Evolutionary conservation across 176 grass and related monocot genomes (phyloP).

Genomic region (Juncus inflexus): DNA sequence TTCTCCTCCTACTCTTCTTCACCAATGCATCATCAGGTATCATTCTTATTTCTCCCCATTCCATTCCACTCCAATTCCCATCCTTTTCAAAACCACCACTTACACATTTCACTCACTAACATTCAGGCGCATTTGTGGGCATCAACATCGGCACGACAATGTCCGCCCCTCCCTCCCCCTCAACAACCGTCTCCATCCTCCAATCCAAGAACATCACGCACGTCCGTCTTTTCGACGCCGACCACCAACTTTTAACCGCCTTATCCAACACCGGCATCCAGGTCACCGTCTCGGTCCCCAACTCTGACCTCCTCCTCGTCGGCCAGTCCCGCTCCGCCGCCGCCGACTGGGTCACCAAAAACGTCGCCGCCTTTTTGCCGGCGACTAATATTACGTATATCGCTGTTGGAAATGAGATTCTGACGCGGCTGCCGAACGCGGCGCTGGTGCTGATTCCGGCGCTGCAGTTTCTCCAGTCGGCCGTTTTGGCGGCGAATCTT

Average conservation of each 20-base stretch:
- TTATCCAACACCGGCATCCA: slow-evolving; percentile 86
- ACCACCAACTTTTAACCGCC: slow-evolving; percentile 79
- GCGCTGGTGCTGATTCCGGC: slow-evolving; percentile 83
- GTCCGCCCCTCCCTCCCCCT: slow-evolving; percentile 50
- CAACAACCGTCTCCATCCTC: slow-evolving; percentile 77
- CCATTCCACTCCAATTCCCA: no score
- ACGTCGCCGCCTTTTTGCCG: slow-evolving; percentile 68
- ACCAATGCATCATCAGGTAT: slow-evolving; percentile 73
- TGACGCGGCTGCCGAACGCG: slow-evolving; percentile 68
- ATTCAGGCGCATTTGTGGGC: slow-evolving; percentile 81
- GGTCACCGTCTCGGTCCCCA: slow-evolving; percentile 77
- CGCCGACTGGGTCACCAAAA: slow-evolving; percentile 89
- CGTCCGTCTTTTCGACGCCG: slow-evolving; percentile 69
- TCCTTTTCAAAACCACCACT: not conserved
- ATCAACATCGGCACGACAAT: slow-evolving; percentile 65
- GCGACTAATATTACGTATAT: slow-evolving; percentile 94
- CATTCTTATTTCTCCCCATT: slow-evolving; percentile 10
- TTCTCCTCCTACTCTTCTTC: slow-evolving; percentile 46
- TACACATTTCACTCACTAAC: not conserved
- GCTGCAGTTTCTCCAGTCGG: slow-evolving; percentile 79
- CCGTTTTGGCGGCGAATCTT: slow-evolving; percentile 82
- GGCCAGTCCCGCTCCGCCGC: slow-evolving; percentile 78
- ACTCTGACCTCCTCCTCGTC: slow-evolving; percentile 72
- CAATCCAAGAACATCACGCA: slow-evolving; percentile 70
- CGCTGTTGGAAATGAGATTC: slow-evolving; percentile 81